Evolutionary conservation across 2,329 filamentous ascomycete genomes (phyloP), one percentile per base, ranked within the genome.

Genomic region (Apiospora kogelbergensis): DNA sequence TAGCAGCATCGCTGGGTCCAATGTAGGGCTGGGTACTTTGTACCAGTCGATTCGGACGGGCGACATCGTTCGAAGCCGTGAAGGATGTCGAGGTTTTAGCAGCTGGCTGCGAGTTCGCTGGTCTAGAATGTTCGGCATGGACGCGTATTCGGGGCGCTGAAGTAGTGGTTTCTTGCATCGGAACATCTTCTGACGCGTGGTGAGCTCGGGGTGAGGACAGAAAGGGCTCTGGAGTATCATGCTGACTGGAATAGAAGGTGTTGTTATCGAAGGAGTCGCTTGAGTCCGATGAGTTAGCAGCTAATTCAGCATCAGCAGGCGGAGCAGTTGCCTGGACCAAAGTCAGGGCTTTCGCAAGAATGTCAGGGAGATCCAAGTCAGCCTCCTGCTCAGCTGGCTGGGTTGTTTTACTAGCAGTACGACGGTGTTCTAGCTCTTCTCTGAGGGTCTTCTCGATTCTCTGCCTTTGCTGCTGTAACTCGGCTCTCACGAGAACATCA

Each of bases 181-280:
- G 78, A 64, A 77, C 79, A 73, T 81, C 79, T 71, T 78, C 80
- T 70, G 80, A 79, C 70, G 78, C 78, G 74, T 78, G 87, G 84
- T 78, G 88, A 82, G 83, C 75, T 60, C 53, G 53, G 69, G 82
- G 83, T 37, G 84, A 81, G 46, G 83, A 82, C 70, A 83, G 81
- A 65, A 81, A 83, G 40, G 84, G 85, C 68, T 88, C 85, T 70
- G 88, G 88, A 72, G 94, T 97, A 79, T 95, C 93, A 84, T 95
- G 91, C 83, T 92, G 93, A 82, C 95, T 98, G 73, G 95, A 98
- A 84, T 98, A 98, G 81, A 97, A 97, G 48, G 94, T 96, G 78
- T 97, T 94, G 79, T 97, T 92, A 81, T 98, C 94, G 82, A 94
- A 93, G 44, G 93, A 96, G 80, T 95, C 93, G 86, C 86, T 92